Percentiles rank a stretch among this genome's conserved stretches.
Conservation (phyloP, 306 rosid species). For the Comarum palustre region DNA sequence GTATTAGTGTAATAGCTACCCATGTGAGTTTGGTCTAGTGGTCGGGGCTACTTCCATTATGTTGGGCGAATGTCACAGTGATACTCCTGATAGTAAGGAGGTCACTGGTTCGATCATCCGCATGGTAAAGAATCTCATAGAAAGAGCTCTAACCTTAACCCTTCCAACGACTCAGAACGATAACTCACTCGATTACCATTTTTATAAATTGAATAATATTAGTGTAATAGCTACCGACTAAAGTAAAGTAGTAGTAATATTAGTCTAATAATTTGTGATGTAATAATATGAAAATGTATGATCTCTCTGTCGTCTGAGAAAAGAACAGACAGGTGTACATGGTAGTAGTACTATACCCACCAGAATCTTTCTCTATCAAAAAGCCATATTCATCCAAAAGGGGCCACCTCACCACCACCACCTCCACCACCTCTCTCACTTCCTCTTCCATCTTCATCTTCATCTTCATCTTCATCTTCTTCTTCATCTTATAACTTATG, state of each 20-base stretch:
- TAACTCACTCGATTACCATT: too few species aligned
- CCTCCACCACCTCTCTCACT: conserved; percentile 23
- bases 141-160: too few species aligned
- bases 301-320: not conserved
- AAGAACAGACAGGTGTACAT: not conserved
- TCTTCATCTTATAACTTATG: conserved; percentile 22
- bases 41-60: too few species aligned
- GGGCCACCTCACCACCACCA: conserved; percentile 28
- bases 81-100: too few species aligned
- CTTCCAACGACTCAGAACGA: too few species aligned
- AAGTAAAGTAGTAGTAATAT: not conserved
- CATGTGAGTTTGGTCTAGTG: too few species aligned
- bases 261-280: not conserved
- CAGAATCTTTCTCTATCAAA: conserved; percentile 27
- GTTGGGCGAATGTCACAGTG: too few species aligned
- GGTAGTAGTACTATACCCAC: not conserved
- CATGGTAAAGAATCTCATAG: too few species aligned
- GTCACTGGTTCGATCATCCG: too few species aligned
- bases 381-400: conserved; percentile 17
- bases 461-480: conserved; percentile 17
- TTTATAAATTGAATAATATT: too few species aligned
- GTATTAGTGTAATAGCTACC: too few species aligned
- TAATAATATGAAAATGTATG: conserved; percentile 1
- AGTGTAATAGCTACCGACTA: too few species aligned
- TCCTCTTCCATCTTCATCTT: not conserved